Evolutionary conservation across 495 filamentous ascomycete species (phyloP), one percentile per base, ranked within the genome.

Genomic region (Cladorrhinum samala): DNA sequence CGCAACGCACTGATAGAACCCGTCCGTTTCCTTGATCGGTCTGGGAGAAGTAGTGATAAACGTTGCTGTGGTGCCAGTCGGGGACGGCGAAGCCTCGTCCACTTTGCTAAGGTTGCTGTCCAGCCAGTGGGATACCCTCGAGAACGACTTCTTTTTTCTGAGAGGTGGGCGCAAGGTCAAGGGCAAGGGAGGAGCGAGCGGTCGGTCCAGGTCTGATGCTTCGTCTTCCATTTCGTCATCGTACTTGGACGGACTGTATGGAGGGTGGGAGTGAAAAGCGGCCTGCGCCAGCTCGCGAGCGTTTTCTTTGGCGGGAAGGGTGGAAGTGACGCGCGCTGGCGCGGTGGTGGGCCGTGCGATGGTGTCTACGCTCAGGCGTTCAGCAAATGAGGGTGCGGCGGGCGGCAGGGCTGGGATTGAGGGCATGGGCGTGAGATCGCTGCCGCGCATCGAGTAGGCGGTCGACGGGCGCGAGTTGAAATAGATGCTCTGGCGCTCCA

Each of bases 91-190:
- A n/a, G n/a, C n/a, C 2, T 37, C 9, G 30, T 46, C 43, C n/a
- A 36, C 17, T 64, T 23, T 58, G 58, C 36, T 53, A 6, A 33
- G 27, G 63, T 38, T 69, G 66, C 45, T 72, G 67, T 44, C n/a
- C n/a, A 82, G 67, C 79, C 78, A 82, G 54, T 63, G 72, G 19
- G 78, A 80, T 20, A 82, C 75, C 46, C 74, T 67, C 1, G 76
- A 77, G 58, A 81, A 80, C 18, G 76, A 79, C 54, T 80, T 81
- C 70, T 80, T 80, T 63, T 80, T 80, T 27, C 78, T 65, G 36
- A 77, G 61, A 9, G 75, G 73, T 14, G 71, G 72, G 36, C 74
- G 70, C 4, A 79, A 69, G 20, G 77, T 69, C 14, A 80, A 70
- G 0, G 76, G 76, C 2, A 80, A 69, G 6, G 79, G 78, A 0